Conservation (phyloP, 306 rosid genomes). For the Lithocarpus polystachyus region DNA sequence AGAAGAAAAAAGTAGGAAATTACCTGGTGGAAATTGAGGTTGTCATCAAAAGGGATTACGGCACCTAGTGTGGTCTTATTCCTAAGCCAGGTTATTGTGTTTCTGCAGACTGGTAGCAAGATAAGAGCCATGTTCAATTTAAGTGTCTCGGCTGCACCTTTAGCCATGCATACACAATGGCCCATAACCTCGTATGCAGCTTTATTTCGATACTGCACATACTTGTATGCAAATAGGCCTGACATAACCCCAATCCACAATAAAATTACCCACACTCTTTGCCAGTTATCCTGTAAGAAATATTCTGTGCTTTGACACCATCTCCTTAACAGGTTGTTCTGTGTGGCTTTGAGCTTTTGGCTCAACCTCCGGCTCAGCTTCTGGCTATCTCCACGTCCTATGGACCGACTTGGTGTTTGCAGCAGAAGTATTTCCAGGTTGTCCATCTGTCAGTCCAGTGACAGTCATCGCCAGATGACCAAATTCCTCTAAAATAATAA, state of each 20-base stretch:
- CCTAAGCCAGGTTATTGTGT: conserved; percentile 57
- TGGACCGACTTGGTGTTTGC: conserved; percentile 43
- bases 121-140: conserved; percentile 64
- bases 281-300: conserved; percentile 64
- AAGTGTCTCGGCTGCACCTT: conserved; percentile 72
- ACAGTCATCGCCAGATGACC: conserved; percentile 10
- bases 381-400: conserved; percentile 40
- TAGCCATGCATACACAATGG: conserved; percentile 68
- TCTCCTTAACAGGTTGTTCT: conserved; percentile 28
- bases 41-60: conserved; percentile 55
- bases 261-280: conserved; percentile 50
- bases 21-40: conserved; percentile 63
- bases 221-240: conserved; percentile 49
- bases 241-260: conserved; percentile 49
- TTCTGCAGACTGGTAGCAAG: conserved; percentile 54
- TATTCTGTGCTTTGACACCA: conserved; percentile 30
- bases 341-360: conserved; percentile 42
- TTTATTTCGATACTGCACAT: conserved; percentile 36
- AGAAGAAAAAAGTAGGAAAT: not conserved
- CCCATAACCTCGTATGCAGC: conserved; percentile 48
- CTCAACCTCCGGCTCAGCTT: conserved; percentile 51
- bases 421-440: conserved; percentile 49
- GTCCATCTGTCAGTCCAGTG: conserved; percentile 39
- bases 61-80: conserved; percentile 46
- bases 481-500: conserved; percentile 19